Base-by-base conservation (phyloP, 345 rosid species). In the Noccaea bulbosa region DNA sequence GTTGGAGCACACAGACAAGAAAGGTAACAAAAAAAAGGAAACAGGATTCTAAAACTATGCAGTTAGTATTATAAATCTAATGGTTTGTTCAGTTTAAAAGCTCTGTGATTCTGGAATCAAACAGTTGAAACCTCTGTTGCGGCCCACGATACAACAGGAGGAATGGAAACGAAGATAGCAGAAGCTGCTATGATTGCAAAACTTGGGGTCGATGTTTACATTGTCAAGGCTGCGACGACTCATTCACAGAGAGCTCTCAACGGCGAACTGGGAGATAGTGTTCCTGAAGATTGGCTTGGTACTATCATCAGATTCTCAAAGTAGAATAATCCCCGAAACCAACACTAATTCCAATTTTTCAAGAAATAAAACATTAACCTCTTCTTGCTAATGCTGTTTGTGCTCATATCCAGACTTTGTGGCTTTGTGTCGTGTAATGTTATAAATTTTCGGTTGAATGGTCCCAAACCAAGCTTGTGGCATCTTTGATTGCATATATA, bases 111-210 rank as follows among this genome's bases (percentile, higher is more conserved):
- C 5, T 65, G 65, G 53, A 40, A 50, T 67, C 27, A 45, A 65
- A 76, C 87, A 91, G 99, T 91, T 61, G 80, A 91, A 72, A 81
- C 79, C 60, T 89, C 87, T 0, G 98, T 87, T 45, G 91, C 93
- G 56, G 91, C 88, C 8, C 99, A 88, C 54, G 97, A 93, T 70
- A 93, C 98, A 33, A 93, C 99, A 0, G 97, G 97, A 38, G 98
- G 97, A 14, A 93, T 91, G 99, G 82, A 5, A 69, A 85, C 97
- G 48, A 93, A 93, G 83, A 88, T 94, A 77, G 67, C 82, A 12
- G 96, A 91, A 81, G 99, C 99, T 49, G 99, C 95, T 33, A 71
- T 82, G 85, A 94, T 89, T 55, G 99, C 97, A 17, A 93, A 89
- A 57, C 87, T 83, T 5, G 97, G 97, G 20, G 85, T 91, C 2